phyloP scores from a whole-genome alignment of 441 rosid species.

The Populus hybrid region DNA sequence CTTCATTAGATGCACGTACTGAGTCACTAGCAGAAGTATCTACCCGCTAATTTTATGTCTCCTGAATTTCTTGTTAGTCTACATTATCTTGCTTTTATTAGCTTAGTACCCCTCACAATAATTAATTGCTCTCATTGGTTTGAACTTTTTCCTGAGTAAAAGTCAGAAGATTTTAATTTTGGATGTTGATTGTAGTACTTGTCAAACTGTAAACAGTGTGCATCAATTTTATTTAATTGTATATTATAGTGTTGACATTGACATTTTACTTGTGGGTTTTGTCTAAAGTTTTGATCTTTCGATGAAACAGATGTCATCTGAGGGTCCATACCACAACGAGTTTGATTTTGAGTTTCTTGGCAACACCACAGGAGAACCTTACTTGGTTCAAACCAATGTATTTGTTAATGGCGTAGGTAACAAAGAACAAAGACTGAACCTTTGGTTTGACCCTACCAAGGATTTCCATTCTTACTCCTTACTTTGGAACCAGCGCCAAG shows the following conservation, averaged over 20 bases:
- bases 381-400: slow-evolving; percentile 78
- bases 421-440: slow-evolving; percentile 81
- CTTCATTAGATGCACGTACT: background rate
- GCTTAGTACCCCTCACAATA: background rate
- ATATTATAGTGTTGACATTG: background rate
- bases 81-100: slow-evolving; percentile 9
- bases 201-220: background rate
- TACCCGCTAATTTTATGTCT: background rate
- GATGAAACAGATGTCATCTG: slow-evolving; percentile 85
- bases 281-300: background rate
- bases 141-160: background rate
- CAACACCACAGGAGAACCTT: slow-evolving; percentile 86
- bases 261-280: background rate
- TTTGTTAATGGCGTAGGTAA: slow-evolving; percentile 90
- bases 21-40: background rate
- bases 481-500: slow-evolving; percentile 81
- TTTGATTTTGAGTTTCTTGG: slow-evolving; percentile 98
- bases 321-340: slow-evolving; percentile 85
- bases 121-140: background rate
- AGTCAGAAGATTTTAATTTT: too few species aligned
- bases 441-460: slow-evolving; percentile 95
- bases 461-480: slow-evolving; percentile 83
- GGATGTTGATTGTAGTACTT: background rate
- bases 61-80: background rate
- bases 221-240: background rate